phyloP scores from a whole-genome alignment of 129 eudicot species.

The Tanacetum coccineum region DNA sequence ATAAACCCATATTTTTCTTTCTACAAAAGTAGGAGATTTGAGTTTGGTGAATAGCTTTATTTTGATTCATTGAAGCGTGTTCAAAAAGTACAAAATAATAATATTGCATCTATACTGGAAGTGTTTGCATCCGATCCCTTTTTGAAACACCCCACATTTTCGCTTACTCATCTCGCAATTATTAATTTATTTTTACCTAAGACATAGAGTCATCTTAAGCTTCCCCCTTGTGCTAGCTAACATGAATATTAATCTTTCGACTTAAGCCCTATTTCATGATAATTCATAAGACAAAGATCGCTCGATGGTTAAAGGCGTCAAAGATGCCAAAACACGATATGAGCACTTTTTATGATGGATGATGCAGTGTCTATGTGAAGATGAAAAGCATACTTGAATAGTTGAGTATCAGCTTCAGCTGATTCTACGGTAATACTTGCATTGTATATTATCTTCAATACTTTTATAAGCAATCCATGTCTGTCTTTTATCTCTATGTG shows the following conservation, averaged over 20 bases:
- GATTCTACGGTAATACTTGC: conserved; percentile 73
- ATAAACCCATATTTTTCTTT: too few species aligned
- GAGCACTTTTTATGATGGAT: not conserved
- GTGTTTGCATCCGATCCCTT: too few species aligned
- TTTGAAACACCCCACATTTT: too few species aligned
- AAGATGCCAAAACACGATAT: not conserved
- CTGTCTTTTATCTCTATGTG: conserved; percentile 88
- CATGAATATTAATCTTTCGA: conserved; percentile 85
- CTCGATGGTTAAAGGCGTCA: not conserved
- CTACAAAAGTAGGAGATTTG: too few species aligned
- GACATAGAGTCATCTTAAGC: conserved; percentile 70
- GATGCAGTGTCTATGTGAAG: not conserved
- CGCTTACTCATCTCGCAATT: too few species aligned
- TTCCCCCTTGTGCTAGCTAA: conserved; percentile 81
- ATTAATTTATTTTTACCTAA: conserved; percentile 65
- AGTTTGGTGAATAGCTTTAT: too few species aligned
- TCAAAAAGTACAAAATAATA: too few species aligned
- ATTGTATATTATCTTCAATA: conserved; percentile 68
- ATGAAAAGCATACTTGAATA: conserved; percentile 47
- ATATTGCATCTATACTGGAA: too few species aligned
- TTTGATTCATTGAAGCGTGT: too few species aligned
- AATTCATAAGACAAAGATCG: not conserved
- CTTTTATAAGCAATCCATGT: conserved; percentile 76
- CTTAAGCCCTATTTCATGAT: conserved; percentile 52
- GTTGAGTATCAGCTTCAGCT: conserved; percentile 89